A percentile compares a stretch with the other conserved stretches of the same genome.
Conservation (phyloP, 805 yeast genomes). For the Kuraishia piskuri region DNA sequence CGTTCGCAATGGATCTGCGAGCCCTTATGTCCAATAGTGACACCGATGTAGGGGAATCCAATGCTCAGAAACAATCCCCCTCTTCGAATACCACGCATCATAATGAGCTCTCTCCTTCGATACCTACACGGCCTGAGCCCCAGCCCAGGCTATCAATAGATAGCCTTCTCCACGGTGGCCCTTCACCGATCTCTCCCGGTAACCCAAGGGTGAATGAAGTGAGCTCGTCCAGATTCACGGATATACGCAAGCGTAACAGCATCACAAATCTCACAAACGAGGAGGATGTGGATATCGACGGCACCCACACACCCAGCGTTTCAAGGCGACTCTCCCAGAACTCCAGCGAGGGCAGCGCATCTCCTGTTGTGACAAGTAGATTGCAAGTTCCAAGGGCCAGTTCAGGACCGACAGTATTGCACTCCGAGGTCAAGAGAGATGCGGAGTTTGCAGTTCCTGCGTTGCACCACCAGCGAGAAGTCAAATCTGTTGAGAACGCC, state of each 20-base stretch:
- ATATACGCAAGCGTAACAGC: constrained; percentile 17
- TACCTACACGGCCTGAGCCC: background rate
- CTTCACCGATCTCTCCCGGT: background rate
- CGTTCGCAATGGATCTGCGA: constrained; percentile 1
- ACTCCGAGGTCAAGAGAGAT: background rate
- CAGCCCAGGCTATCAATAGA: constrained; percentile 3
- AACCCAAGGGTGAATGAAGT: background rate
- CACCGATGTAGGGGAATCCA: background rate
- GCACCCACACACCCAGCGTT: constrained; percentile 27
- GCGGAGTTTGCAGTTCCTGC: constrained; percentile 1
- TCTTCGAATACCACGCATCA: background rate
- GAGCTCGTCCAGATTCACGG: background rate
- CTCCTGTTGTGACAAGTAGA: constrained; percentile 12
- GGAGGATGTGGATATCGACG: constrained; percentile 33
- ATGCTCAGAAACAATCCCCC: background rate
- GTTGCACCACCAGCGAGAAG: background rate
- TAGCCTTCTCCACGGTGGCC: constrained; percentile 8
- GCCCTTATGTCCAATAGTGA: background rate
- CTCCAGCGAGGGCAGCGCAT: constrained; percentile 13
- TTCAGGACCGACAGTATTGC: background rate
- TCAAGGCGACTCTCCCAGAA: constrained; percentile 20
- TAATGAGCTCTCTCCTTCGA: background rate
- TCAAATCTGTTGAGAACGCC: background rate
- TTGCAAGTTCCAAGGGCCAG: background rate
- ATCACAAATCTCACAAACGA: constrained; percentile 33